Evolutionary conservation across 768 basidiomycete genomes (phyloP).

Genomic region (Crepidotus variabilis): DNA sequence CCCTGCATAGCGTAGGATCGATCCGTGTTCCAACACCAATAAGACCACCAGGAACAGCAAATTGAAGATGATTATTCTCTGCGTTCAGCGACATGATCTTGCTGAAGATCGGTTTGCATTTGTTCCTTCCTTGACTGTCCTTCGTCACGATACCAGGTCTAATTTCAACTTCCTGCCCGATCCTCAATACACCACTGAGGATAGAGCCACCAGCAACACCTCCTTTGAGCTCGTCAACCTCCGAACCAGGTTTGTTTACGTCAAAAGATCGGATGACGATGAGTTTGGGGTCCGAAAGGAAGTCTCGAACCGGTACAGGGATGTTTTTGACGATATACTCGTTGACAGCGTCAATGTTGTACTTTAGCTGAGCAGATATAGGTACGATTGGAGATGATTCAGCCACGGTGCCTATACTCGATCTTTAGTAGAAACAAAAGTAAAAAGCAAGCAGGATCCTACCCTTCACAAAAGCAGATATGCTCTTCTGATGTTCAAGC

Average conservation of each 20-base stretch:
- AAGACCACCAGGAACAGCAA: slow-evolving; percentile 95
- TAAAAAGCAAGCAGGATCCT: slow-evolving; percentile 11
- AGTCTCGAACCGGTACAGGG: slow-evolving; percentile 92
- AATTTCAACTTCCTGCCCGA: slow-evolving; percentile 95
- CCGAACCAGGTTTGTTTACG: slow-evolving; percentile 98
- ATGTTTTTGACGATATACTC: slow-evolving; percentile 98
- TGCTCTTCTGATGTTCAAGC: slow-evolving; percentile 94
- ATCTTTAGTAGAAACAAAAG: background rate
- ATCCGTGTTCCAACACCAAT: slow-evolving; percentile 98
- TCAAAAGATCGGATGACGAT: slow-evolving; percentile 99
- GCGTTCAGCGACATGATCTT: slow-evolving; percentile 89
- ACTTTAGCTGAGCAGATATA: slow-evolving; percentile 97
- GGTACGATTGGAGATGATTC: slow-evolving; percentile 97
- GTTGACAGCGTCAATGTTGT: slow-evolving; percentile 99
- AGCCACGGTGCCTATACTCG: slow-evolving; percentile 83
- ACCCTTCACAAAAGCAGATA: slow-evolving; percentile 94
- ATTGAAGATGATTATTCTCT: slow-evolving; percentile 90
- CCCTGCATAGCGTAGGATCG: slow-evolving; percentile 94
- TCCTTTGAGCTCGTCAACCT: slow-evolving; percentile 95
- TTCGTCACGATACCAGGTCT: slow-evolving; percentile 96
- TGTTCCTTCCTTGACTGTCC: slow-evolving; percentile 83
- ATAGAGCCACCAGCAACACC: slow-evolving; percentile 98
- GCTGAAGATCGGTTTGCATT: slow-evolving; percentile 92
- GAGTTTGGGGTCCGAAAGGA: slow-evolving; percentile 84
- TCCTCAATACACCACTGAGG: slow-evolving; percentile 82